phyloP scores from a whole-genome alignment of 1,139 yeast species.

The Geotrichum aggregatum region DNA sequence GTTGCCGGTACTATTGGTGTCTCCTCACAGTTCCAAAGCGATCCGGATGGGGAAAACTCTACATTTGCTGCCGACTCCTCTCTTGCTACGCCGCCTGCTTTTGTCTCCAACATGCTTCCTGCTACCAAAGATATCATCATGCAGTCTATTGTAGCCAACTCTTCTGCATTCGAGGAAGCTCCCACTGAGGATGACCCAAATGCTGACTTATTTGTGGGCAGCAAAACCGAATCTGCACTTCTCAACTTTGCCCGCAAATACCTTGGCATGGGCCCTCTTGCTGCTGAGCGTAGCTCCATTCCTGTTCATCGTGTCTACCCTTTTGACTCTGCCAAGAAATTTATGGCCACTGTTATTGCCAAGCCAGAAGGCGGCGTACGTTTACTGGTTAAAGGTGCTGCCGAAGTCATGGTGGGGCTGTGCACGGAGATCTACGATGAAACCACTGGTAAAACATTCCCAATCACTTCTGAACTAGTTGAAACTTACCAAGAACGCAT shows the following conservation, averaged over 20 bases:
- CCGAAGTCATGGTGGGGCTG: slow-evolving; percentile 70
- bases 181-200: slow-evolving; percentile 33
- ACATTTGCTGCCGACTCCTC: background rate
- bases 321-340: slow-evolving; percentile 87
- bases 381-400: slow-evolving; percentile 85
- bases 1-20: slow-evolving; percentile 67
- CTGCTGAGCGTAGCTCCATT: slow-evolving; percentile 41
- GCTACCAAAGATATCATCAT: slow-evolving; percentile 44
- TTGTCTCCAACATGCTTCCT: slow-evolving; percentile 35
- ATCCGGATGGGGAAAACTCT: slow-evolving; percentile 47
- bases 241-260: slow-evolving; percentile 61
- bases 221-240: slow-evolving; percentile 91
- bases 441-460: slow-evolving; percentile 34
- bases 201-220: slow-evolving; percentile 65
- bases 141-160: slow-evolving; percentile 68
- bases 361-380: slow-evolving; percentile 48
- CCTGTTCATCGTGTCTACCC: slow-evolving; percentile 71
- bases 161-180: slow-evolving; percentile 93
- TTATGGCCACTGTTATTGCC: slow-evolving; percentile 77
- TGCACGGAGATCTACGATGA: slow-evolving; percentile 42
- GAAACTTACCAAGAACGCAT: slow-evolving; percentile 46
- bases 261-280: slow-evolving; percentile 47
- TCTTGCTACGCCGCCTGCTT: slow-evolving; percentile 34
- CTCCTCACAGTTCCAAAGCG: slow-evolving; percentile 40
- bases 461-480: slow-evolving; percentile 38